Evolutionary conservation across 345 rosid genomes (phyloP), one percentile per base, ranked within the genome.

Genomic region (Passiflora organensis): DNA sequence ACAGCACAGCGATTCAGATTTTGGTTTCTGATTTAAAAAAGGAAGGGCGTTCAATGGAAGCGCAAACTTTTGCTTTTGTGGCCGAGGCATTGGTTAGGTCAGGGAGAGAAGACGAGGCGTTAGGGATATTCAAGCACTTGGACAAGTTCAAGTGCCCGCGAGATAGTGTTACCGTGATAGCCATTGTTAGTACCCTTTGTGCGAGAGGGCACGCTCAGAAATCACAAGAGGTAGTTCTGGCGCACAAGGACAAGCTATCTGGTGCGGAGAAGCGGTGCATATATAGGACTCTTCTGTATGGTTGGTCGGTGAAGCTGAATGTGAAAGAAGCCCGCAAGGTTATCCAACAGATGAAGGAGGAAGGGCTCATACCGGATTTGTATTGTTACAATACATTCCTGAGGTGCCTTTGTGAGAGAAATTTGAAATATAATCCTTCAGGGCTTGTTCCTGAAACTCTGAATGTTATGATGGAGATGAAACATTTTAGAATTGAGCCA

Each of bases 401-500:
- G 49, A 80, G 73, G n/a, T 81, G 95, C 66, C 71, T 87, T 50
- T 91, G 95, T 15, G 76, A 78, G 59, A 71, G 70, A 65, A 87
- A 87, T 64, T 71, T 82, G 34, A 62, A 50, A 21, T 55, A 61
- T n/a, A 83, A 91, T 63, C 96, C 91, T 2, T 87, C 96, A 10
- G 91, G 91, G 32, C 87, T 85, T 44, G 87, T 85, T 54, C 89
- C 91, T 28, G 95, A 87, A 63, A 78, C 96, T 65, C 56, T 87
- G 74, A 87, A 91, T 69, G 75, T 91, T 67, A 80, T 87, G 95
- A 77, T 82, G 78, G 95, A 91, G 59, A 91, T 83, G 95, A 83
- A 83, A 52, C 75, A 85, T 43, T 62, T 76, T 44, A 74, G 53
- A 36, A 63, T 85, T 48, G 56, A 68, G 32, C 91, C 97, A 34